Percentiles rank a stretch among this genome's conserved stretches.
Conservation (phyloP, 371 early-diverging fungal species). For the Gilbertella persicaria region DNA sequence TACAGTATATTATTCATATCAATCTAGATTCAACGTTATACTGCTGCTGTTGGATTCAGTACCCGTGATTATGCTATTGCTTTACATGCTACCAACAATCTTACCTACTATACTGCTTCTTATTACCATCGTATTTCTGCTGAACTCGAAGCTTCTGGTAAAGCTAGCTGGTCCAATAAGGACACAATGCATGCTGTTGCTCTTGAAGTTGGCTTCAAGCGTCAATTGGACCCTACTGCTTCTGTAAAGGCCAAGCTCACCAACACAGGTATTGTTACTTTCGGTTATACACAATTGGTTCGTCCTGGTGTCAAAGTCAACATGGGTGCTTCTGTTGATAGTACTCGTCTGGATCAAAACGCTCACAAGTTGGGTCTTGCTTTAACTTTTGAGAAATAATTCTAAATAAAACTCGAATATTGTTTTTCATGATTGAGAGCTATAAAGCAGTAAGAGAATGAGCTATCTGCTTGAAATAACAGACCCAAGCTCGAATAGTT, state of each 20-base stretch:
- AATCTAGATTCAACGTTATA: conserved; percentile 77
- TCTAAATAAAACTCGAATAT: too few relatives aligned
- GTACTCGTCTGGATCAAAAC: conserved; percentile 88
- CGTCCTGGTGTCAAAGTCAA: conserved; percentile 95
- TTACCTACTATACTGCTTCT: conserved; percentile 80
- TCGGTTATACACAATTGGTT: conserved; percentile 90
- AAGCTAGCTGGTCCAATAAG: conserved; percentile 88
- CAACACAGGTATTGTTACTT: conserved; percentile 90
- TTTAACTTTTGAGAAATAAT: conserved; percentile 86
- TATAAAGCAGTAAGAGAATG: too few relatives aligned
- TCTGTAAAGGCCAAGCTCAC: conserved; percentile 97
- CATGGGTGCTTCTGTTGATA: conserved; percentile 91
- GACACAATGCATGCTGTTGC: conserved; percentile 66
- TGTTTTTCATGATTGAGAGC: too few relatives aligned
- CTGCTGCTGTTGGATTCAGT: conserved; percentile 83
- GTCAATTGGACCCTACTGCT: conserved; percentile 83
- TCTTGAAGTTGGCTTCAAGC: conserved; percentile 96
- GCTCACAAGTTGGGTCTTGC: conserved; percentile 94
- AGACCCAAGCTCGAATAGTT: too few relatives aligned
- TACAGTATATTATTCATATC: conserved; percentile 1
- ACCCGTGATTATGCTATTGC: conserved; percentile 86
- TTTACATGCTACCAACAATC: conserved; percentile 76
- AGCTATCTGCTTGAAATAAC: too few relatives aligned
- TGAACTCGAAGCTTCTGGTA: conserved; percentile 92
- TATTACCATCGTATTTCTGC: conserved; percentile 94